Evolutionary conservation across 306 rosid genomes (phyloP), one percentile per base, ranked within the genome.

Genomic region (Trifolium dubium): DNA sequence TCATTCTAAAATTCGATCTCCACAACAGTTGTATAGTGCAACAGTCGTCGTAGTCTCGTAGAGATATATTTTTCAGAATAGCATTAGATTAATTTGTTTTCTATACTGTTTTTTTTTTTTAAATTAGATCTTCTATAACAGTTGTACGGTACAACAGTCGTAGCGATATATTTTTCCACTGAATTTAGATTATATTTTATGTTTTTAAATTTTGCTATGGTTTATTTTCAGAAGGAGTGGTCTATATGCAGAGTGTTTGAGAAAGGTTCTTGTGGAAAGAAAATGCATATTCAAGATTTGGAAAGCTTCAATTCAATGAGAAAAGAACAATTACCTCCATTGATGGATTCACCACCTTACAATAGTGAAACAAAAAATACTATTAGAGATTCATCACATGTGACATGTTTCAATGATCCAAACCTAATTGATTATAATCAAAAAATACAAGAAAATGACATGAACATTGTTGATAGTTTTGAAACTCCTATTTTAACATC

Each of bases 171-270:
- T 1, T 35, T 34, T 35, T 77, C 3, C 7, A 4, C 32, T 19
- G 14, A 30, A 12, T 59, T 13, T 59, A 2, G 65, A 29, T 30
- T 2, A 2, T 5, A 3, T 30, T 59, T 29, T 1, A 64, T 14
- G n/a, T 55, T 59, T 19, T 72, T 17, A 5, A n/a, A 5, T 9
- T 51, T 3, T 44, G 19, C 69, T 1, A 67, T 73, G 64, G 39
- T 46, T 83, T 78, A 3, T 47, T 65, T 61, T 69, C 96, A 93
- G 98, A 86, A 82, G 47, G 97, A 91, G 39, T 91, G 97, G 98
- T 89, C 90, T 41, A 69, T 94, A n/a, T 85, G 89, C 86, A 84
- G 98, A 75, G 80, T 88, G 34, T 88, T 87, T 55, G 73, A 85
- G 43, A 94, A 94, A 77, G 69, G 64, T 3, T 70, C 73, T 0